phyloP scores from a whole-genome alignment of 2,329 filamentous ascomycete species.

The Cordyceps cicadae region DNA sequence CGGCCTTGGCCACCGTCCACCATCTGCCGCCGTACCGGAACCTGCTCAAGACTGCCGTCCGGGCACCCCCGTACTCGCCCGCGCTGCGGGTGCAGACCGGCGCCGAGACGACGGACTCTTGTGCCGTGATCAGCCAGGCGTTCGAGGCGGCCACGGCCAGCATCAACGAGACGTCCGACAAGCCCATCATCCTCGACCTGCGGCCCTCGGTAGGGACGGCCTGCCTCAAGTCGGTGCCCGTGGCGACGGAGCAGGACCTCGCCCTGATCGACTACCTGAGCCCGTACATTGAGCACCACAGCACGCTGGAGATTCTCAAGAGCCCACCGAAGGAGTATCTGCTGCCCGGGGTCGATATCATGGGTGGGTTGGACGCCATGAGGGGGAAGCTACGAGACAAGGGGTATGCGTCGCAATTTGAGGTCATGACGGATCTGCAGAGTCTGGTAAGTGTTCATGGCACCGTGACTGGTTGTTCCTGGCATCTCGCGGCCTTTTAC shows the following conservation, averaged over 20 bases:
- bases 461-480: too few species aligned
- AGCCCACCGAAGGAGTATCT: constrained; percentile 16
- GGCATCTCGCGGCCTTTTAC: too few species aligned
- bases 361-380: constrained; percentile 14
- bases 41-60: neutral
- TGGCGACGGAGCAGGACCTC: constrained; percentile 9
- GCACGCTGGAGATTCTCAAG: constrained; percentile 14
- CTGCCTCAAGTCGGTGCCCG: constrained; percentile 13
- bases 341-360: constrained; percentile 15
- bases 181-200: constrained; percentile 1
- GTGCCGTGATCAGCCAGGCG: neutral
- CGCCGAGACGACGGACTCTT: neutral
- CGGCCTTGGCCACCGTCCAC: neutral
- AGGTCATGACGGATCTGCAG: constrained; percentile 14
- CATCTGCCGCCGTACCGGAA: neutral
- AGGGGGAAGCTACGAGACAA: constrained; percentile 12
- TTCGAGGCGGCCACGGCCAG: neutral
- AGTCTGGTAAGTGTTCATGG: constrained; percentile 2
- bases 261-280: constrained; percentile 16
- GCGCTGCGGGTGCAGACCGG: neutral
- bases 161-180: neutral
- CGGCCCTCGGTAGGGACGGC: constrained; percentile 14
- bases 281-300: constrained; percentile 15
- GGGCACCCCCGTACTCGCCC: neutral
- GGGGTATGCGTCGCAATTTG: constrained; percentile 14